Conservation (phyloP, 352 stramenopile species). For the Globisporangium nodosum region DNA sequence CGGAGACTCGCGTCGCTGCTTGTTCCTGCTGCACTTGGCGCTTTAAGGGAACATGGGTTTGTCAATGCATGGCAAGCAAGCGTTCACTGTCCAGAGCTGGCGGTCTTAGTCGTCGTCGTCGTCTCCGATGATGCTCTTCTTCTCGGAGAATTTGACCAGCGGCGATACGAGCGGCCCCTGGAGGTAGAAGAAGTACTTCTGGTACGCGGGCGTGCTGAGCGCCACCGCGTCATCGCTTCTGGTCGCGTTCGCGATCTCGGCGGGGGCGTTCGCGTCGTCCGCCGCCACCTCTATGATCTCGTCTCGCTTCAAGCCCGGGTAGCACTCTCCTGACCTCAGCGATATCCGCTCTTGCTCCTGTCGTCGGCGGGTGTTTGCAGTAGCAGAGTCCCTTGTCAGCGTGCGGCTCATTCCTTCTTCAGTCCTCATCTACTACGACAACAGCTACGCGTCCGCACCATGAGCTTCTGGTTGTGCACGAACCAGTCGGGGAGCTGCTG, state of each 20-base stretch:
- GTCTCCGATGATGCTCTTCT: conserved; percentile 86
- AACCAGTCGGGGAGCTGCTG: conserved; percentile 80
- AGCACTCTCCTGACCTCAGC: conserved; percentile 58
- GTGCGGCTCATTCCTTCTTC: background rate
- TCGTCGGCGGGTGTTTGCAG: background rate
- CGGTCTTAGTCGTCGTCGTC: conserved; percentile 72
- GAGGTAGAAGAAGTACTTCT: conserved; percentile 76
- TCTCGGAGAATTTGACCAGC: conserved; percentile 83
- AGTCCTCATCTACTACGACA: background rate
- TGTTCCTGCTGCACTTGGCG: too few relatives aligned
- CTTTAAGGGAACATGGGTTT: too few relatives aligned
- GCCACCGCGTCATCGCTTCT: background rate
- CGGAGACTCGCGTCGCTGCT: background rate
- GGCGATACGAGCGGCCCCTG: conserved; percentile 76
- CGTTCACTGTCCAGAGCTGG: too few relatives aligned
- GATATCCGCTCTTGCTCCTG: conserved; percentile 79
- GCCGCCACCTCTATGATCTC: conserved; percentile 13
- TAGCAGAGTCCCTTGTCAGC: background rate
- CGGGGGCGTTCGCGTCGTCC: background rate
- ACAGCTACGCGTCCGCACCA: conserved; percentile 26
- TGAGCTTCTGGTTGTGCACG: conserved; percentile 69
- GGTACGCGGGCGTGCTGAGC: conserved; percentile 41
- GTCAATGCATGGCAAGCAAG: too few relatives aligned
- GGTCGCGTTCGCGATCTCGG: conserved; percentile 4
- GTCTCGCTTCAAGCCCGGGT: conserved; percentile 33